Base-by-base conservation (phyloP, 169 alveolate species). In the Plasmodium fragile region DNA sequence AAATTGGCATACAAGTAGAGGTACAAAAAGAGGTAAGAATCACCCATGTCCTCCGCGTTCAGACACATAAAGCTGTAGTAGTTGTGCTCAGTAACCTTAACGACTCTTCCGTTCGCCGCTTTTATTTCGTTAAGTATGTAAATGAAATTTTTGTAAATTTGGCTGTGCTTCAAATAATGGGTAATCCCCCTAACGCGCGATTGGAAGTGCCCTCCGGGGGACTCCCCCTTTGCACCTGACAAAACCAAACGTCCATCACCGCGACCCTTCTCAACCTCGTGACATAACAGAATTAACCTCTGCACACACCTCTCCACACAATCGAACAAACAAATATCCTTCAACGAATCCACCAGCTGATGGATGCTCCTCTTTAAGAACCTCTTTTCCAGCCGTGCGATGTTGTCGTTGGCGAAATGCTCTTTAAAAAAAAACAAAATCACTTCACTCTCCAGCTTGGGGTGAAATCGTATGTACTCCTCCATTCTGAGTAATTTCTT, bases 381-480 rank as follows among this genome's bases (percentile, higher is more conserved):
- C 52, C 53, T 32, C 52, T 55, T 28, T 45, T 80, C 79, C 8
- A 25, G 16, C 53, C 72, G 81, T 41, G 59, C 10, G 52, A 90
- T 72, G 72, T 36, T 49, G 16, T 90, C 94, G 28, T 80, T 80
- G 11, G 41, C 25, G 82, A 90, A 90, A 4, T 39, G 71, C 72
- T 90, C 92, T n/a, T 90, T 90, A n/a, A 78, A 90, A 69, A 90
- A 75, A 36, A 69, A 80, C 34, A 90, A 69, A 25, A 90, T 81
- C 13, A 90, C 49, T n/a, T 90, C 84, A 16, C 36, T 69, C 34
- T 80, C 82, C 71, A 90, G 8, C 25, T 80, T 25, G 16, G 91
- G 91, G 65, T 45, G 36, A 32, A 90, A 79, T 34, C 22, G 13
- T 45, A 90, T 90, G 34, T 39, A 59, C 43, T 32, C 55, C 8